Base-by-base conservation (phyloP, 768 basidiomycete species). In the Leccinum rimulosum region DNA sequence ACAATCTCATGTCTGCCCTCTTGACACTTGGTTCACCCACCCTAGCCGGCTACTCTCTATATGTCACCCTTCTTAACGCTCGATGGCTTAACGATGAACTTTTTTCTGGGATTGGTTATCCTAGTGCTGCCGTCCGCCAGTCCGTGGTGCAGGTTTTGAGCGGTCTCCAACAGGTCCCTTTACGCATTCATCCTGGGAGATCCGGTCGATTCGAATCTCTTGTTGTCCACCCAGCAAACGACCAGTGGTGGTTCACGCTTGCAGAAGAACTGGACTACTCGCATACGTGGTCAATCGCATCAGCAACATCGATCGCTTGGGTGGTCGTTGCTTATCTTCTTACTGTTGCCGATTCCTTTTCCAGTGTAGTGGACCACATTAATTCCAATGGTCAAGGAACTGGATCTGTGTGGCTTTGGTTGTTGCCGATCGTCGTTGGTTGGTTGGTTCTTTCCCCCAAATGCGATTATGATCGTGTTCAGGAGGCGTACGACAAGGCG, bases 41-140 rank as follows among this genome's bases (percentile, higher is more conserved):
- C 3, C 74, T 82, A 4, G 79, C 81, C 1, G 76, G 74, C 4
- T 82, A 80, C 62, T 81, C 81, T 1, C 56, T 82, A 9, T 72
- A 63, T 19, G 28, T 82, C 17, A 79, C 80, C 11, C 72, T 78
- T 5, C 71, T 81, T 17, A 81, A 80, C 56, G 64, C 70, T n/a
- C 70, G 76, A 25, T 82, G 79, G 79, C 66, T 80, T 55, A 68
- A 72, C 3, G 68, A 65, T 30, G 71, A 68, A 0, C 57, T 67
- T 4, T 67, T 67, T 75, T 75, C 58, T 54, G 71, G 60, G 1
- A 68, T 72, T 38, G 61, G 58, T 1, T 76, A 76, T 53, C 69
- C 69, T 4, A 68, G 31, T 14, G 2, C 22, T 11, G 3, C 38
- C 3, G 43, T 57, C 19, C 61, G 59, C 22, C 35, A 28, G 11